A percentile compares a stretch with the other conserved stretches of the same genome.
phyloP scores from a whole-genome alignment of 148 eudicot species.

The Vaccinium macrocarpon region DNA sequence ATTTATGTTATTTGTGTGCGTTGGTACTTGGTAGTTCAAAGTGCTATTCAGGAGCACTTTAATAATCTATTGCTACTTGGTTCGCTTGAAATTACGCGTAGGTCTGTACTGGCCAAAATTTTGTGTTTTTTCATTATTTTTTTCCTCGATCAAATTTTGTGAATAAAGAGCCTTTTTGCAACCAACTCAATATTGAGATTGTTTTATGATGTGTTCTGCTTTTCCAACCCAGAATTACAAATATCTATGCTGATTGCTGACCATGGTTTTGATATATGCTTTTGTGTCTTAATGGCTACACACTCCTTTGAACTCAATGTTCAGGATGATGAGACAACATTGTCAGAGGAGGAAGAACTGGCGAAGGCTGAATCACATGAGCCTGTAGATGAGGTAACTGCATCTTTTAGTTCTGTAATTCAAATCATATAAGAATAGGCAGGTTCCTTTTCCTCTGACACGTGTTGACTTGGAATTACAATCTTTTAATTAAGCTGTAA shows the following conservation, averaged over 20 bases:
- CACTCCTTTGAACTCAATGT: conserved; percentile 6
- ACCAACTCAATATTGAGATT: not conserved
- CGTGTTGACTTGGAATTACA: not conserved
- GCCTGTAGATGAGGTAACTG: conserved; percentile 72
- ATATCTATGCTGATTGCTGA: not conserved
- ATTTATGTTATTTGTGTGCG: not conserved
- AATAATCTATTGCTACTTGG: not conserved
- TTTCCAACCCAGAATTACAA: not conserved
- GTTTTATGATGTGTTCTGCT: not conserved
- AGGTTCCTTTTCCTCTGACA: not conserved
- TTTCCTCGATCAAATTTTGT: not conserved
- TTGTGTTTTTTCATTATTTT: not conserved
- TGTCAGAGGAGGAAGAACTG: conserved; percentile 89
- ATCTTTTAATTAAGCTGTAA: conserved; percentile 9
- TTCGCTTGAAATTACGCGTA: not conserved
- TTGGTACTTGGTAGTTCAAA: not conserved
- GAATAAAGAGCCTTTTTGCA: not conserved
- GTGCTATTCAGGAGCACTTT: not conserved
- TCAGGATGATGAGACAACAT: conserved; percentile 97
- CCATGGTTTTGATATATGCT: not conserved
- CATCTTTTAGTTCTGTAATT: conserved; percentile 5
- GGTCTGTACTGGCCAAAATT: not conserved
- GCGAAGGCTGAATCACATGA: conserved; percentile 62
- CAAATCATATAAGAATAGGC: not conserved
- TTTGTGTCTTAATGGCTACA: not conserved